Evolutionary conservation across 805 yeast genomes (phyloP).

Genomic region (Hanseniaspora occidentalis): DNA sequence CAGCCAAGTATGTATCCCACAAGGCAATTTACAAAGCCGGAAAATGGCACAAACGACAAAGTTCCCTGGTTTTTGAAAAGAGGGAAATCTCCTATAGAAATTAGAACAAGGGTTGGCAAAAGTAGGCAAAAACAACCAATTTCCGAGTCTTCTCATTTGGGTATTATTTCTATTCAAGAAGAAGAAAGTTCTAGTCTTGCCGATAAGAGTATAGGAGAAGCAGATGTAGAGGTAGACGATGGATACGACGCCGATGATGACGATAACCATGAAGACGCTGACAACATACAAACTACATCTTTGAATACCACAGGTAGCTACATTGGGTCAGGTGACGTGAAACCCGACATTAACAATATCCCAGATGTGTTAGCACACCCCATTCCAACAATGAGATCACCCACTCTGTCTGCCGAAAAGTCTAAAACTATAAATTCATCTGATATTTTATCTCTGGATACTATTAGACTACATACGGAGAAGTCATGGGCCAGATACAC

Average conservation of each 20-base stretch:
- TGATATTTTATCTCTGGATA: too few relatives aligned
- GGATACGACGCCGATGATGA: background rate
- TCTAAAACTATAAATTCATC: too few relatives aligned
- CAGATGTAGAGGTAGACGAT: background rate
- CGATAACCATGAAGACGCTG: background rate
- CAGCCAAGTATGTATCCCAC: background rate
- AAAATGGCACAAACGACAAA: background rate
- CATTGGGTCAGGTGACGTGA: too few relatives aligned
- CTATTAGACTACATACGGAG: too few relatives aligned
- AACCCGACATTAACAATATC: too few relatives aligned
- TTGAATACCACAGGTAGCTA: too few relatives aligned
- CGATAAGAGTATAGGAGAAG: background rate
- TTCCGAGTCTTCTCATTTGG: background rate
- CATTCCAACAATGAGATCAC: background rate
- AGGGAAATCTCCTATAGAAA: slow-evolving; percentile 19
- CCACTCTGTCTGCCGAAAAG: background rate
- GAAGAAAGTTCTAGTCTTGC: background rate
- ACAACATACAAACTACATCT: background rate
- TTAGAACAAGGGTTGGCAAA: slow-evolving; percentile 3
- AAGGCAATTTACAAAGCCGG: slow-evolving; percentile 1
- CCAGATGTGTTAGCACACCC: slow-evolving; percentile 1
- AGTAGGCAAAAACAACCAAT: slow-evolving; percentile 5
- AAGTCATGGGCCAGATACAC: too few relatives aligned
- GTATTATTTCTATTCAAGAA: background rate
- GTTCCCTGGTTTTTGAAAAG: slow-evolving; percentile 12